Evolutionary conservation across 208 protist genomes (phyloP), one percentile per base, ranked within the genome.

Genomic region (Porcisia hertigi): DNA sequence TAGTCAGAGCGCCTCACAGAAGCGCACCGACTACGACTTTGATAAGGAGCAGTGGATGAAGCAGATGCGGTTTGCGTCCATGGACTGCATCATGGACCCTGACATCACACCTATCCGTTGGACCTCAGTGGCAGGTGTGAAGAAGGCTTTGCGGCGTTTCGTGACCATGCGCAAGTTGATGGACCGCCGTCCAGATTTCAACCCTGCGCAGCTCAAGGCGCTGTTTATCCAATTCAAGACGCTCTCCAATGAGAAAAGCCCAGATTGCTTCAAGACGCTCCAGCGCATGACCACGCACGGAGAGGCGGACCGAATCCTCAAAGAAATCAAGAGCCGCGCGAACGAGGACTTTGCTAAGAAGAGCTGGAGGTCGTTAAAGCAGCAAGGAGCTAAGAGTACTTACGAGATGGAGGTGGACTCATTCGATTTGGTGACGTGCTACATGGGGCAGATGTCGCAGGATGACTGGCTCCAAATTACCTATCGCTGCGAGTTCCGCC

Each of bases 1-100:
- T 18, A 90, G 83, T 66, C 85, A 93, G 78, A 77, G 60, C 0
- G 86, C 83, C 39, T 91, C 89, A 25, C 86, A 96, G 77, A 84
- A 88, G 73, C 87, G 92, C 64, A 97, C 94, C 16, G 94, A 97
- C 71, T 97, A 97, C 73, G 94, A 97, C 84, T 94, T 97, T 76
- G 94, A 97, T 79, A 95, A 95, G 84, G 91, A 97, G 70, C 90
- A 97, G 80, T 97, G 94, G 92, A 92, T 89, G 76, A 97, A 97
- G 73, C 91, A 97, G 78, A 97, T 97, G 94, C 84, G 86, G n/a
- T 94, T 96, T 82, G 90, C 87, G 23, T 94, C 92, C 8, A 96
- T 97, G 94, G 94, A 97, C 74, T 97, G 94, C 82, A 96, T 97
- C 75, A 94, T 97, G 87, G 90, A 97, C 81, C 94, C 94, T 23